These are phyloP conservation scores for Tubosaeta sp. DNA, from an alignment of 768 basidiomycete species.

Conservation along the genomic window DNA sequence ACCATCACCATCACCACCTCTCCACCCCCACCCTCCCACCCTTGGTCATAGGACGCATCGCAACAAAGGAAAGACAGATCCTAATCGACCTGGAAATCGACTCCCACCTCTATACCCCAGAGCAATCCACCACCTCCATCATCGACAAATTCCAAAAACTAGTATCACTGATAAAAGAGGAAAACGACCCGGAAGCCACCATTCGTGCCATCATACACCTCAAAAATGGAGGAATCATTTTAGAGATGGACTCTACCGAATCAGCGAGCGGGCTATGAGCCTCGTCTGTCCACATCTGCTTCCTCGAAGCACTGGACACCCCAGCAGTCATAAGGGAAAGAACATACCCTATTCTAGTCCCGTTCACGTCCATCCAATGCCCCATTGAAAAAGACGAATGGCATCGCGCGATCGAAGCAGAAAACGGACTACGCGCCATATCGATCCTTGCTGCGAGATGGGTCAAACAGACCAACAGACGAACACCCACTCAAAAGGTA, in stretches of 20 bases:
- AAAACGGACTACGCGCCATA: background rate
- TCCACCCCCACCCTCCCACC: background rate
- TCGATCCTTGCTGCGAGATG: background rate
- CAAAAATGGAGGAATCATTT: background rate
- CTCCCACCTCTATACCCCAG: background rate
- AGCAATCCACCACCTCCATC: background rate
- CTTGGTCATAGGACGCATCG: background rate
- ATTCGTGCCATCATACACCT: background rate
- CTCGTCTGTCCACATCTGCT: background rate
- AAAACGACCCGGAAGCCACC: background rate
- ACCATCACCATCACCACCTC: too few relatives aligned
- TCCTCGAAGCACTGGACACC: background rate
- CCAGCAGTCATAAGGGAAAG: background rate
- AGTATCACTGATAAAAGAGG: background rate
- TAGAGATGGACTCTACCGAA: background rate
- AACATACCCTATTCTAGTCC: background rate
- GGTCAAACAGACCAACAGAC: background rate
- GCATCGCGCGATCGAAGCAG: background rate
- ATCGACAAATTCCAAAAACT: background rate
- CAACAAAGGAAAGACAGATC: background rate
- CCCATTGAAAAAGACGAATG: background rate
- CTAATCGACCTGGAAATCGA: background rate
- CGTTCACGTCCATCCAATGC: background rate
- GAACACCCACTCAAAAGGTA: background rate
- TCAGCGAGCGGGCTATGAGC: background rate